Conservation (phyloP, 257 asterid genomes). For the Nicotiana tomentosiformis region DNA sequence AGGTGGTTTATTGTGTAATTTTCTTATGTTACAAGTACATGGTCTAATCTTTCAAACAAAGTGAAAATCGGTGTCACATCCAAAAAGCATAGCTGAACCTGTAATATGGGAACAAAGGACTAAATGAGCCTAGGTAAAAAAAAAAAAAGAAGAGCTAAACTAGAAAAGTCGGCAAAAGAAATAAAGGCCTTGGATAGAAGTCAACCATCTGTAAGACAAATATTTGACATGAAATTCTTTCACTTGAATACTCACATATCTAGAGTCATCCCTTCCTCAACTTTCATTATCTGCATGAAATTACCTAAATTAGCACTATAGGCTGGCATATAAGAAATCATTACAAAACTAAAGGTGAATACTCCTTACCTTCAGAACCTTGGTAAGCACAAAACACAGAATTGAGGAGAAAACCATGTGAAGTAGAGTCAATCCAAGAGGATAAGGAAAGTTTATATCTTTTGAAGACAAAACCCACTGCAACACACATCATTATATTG, state of each 20-base stretch:
- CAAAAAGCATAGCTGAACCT: not conserved
- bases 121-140: not conserved
- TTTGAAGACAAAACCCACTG: slow-evolving; percentile 98
- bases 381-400: slow-evolving; percentile 74
- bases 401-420: slow-evolving; percentile 97
- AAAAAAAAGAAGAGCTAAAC: no score
- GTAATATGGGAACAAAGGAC: not conserved
- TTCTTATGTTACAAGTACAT: not conserved
- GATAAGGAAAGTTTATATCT: slow-evolving; percentile 93
- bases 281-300: slow-evolving; percentile 63
- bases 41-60: not conserved
- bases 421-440: slow-evolving; percentile 92
- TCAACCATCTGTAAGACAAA: not conserved
- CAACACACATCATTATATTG: slow-evolving; percentile 20
- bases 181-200: not conserved
- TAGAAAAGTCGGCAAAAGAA: not conserved
- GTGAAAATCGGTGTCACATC: not conserved
- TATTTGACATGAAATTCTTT: not conserved
- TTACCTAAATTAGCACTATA: slow-evolving; percentile 2
- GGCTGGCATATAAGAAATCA: not conserved
- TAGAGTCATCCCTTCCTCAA: slow-evolving; percentile 94
- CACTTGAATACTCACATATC: slow-evolving; percentile 61
- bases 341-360: not conserved
- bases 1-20: not conserved
- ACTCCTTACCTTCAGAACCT: slow-evolving; percentile 71